Base-by-base conservation (phyloP, 768 basidiomycete species). In the Flagelloscypha sp. region DNA sequence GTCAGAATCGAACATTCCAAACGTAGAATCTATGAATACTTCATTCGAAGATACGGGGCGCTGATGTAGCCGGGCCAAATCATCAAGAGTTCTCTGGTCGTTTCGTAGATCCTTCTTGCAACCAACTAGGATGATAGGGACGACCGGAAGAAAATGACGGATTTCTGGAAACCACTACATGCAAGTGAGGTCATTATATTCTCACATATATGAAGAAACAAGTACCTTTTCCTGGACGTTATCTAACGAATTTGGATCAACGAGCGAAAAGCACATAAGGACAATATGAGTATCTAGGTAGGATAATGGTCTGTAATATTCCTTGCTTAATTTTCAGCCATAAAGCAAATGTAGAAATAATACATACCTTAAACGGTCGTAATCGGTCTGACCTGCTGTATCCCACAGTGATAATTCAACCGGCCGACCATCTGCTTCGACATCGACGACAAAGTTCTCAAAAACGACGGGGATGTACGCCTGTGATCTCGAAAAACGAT, bases 201-300 rank as follows among this genome's bases (percentile, higher is more conserved):
- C 25, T 7, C 38, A n/a, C n/a, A 24, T 41, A 12, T 12, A 12
- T 11, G 8, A 66, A 23, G 43, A 77, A n/a, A n/a, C n/a, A n/a
- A n/a, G n/a, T n/a, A n/a, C 79, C 66, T 84, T 84, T 43, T 72
- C 69, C 12, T 69, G 59, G 4, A 84, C 83, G 56, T 84, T 83
- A 37, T 84, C 80, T 24, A 84, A 60, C 22, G 77, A 80, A 52
- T 84, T 82, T 6, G 78, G 78, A 17, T 79, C 78, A 52, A 83
- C 83, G 47, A 84, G 76, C n/a, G 76, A 67, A 53, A 79, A 84
- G 24, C 79, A 79, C 40, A 84, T 84, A 37, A 84, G 64, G 49
- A 84, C 81, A 47, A 84, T 75, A 49, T 84, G 83, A 25, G 82
- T 80, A 57, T 82, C 79, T 18, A 79, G 78, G 51, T 84, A 84